These are phyloP conservation scores for Phlegmacium glaucopus DNA, from an alignment of 768 basidiomycete species.

Conservation along the genomic window DNA sequence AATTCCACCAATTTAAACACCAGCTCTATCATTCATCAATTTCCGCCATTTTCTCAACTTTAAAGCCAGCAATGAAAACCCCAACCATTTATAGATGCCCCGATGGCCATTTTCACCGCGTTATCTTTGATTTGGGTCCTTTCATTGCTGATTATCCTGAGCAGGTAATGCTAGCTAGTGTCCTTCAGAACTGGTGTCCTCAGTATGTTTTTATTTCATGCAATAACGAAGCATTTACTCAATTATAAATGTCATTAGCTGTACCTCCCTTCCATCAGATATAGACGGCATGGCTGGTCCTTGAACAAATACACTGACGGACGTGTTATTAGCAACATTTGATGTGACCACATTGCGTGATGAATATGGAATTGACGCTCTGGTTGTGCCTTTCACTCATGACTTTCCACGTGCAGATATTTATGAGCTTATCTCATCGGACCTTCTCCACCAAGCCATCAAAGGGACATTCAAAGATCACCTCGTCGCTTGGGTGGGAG, in stretches of 20 bases:
- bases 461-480: conserved; percentile 42
- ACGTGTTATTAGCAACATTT: conserved; percentile 15
- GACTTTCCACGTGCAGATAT: conserved; percentile 32
- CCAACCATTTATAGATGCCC: conserved; percentile 20
- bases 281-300: conserved; percentile 20
- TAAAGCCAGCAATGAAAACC: conserved; percentile 22
- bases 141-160: conserved; percentile 41
- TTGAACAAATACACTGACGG: conserved; percentile 16
- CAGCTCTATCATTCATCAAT: conserved; percentile 31
- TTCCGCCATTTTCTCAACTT: conserved; percentile 14
- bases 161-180: conserved; percentile 27
- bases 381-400: conserved; percentile 28
- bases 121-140: conserved; percentile 29
- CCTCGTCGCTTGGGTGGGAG: conserved; percentile 31
- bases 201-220: conserved; percentile 18
- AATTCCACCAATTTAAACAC: conserved; percentile 23
- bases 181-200: conserved; percentile 35
- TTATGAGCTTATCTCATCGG: conserved; percentile 26
- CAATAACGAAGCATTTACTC: background rate
- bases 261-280: conserved; percentile 17
- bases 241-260: conserved; percentile 15
- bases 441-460: conserved; percentile 36
- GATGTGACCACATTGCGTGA: conserved; percentile 23
- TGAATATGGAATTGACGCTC: conserved; percentile 27
- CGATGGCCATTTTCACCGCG: conserved; percentile 26